Evolutionary conservation across 441 rosid genomes (phyloP), one percentile per base, ranked within the genome.

Genomic region (Aquilaria agallochum): DNA sequence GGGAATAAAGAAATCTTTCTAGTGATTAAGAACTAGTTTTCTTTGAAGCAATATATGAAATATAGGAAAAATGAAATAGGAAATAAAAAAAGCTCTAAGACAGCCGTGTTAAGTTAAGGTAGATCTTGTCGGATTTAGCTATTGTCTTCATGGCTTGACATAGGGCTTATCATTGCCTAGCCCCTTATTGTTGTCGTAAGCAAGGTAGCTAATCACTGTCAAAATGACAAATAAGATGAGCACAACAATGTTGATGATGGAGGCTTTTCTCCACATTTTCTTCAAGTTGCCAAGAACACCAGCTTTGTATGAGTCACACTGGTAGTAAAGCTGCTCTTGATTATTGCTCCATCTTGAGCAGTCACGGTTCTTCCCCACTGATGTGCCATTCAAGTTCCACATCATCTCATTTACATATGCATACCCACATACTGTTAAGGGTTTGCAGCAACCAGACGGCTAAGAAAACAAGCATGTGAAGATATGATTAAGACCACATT

Each of bases 161-260:
- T 45, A 79, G 34, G 93, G 72, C 64, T 90, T 95, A 4, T 86
- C 83, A 3, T 90, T 87, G 55, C 88, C 95, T 2, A 84, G 81
- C 58, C 87, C 75, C 48, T 84, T 81, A 46, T 88, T 70, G 78
- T 86, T 86, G 73, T 89, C 76, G 56, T 76, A 88, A 20, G 95
- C 97, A 0, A 84, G 88, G 33, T 78, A 88, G 0, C 72, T 86
- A 36, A 90, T 62, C 50, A 88, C 95, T 42, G 88, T 88, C 58
- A 75, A 55, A 47, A 88, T 78, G 11, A 90, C 85, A 14, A 88
- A 83, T 49, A 90, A 80, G 74, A 88, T 80, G 95, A 95, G 68
- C 83, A 88, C 76, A 95, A 90, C 2, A 95, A 20, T 20, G 20
- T 20, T 20, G 20, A 20, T 20, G 20, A 20, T 20, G 0, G 20